Evolutionary conservation across 2,329 filamentous ascomycete species (phyloP).

Genomic region (Arthroderma uncinatum): DNA sequence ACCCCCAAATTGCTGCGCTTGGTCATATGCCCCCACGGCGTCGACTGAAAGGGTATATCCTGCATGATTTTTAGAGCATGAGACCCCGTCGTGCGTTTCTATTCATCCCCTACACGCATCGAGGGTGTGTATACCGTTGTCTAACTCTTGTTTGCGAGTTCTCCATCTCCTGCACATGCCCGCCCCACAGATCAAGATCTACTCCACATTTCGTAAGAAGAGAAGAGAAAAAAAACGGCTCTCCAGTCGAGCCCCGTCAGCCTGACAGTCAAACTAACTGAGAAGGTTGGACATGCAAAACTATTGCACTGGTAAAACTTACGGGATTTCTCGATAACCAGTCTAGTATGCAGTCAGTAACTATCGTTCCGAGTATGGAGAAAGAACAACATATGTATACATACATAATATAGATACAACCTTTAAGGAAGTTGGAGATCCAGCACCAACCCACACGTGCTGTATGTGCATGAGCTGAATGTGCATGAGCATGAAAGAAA

Average conservation of each 20-base stretch:
- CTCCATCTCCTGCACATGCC: neutral
- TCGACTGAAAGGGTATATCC: neutral
- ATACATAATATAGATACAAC: neutral
- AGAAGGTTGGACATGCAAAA: neutral
- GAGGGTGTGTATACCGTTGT: neutral
- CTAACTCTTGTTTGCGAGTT: neutral
- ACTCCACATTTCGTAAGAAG: neutral
- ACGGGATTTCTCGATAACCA: neutral
- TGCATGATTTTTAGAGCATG: neutral
- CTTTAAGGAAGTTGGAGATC: neutral
- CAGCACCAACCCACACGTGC: neutral
- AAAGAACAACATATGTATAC: no score
- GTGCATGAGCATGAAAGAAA: neutral
- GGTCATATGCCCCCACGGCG: neutral
- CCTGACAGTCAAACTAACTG: neutral
- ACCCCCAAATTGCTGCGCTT: neutral
- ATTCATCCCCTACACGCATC: neutral
- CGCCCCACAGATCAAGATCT: conserved; percentile 5
- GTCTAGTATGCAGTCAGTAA: no score
- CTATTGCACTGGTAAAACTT: neutral
- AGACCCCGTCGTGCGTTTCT: neutral
- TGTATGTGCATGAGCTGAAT: neutral
- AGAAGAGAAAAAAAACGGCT: neutral
- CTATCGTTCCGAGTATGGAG: no score
- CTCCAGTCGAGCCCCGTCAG: neutral